These are phyloP conservation scores for Fusarium paranaense DNA, from an alignment of 2,329 filamentous ascomycete species.

Conservation along the genomic window DNA sequence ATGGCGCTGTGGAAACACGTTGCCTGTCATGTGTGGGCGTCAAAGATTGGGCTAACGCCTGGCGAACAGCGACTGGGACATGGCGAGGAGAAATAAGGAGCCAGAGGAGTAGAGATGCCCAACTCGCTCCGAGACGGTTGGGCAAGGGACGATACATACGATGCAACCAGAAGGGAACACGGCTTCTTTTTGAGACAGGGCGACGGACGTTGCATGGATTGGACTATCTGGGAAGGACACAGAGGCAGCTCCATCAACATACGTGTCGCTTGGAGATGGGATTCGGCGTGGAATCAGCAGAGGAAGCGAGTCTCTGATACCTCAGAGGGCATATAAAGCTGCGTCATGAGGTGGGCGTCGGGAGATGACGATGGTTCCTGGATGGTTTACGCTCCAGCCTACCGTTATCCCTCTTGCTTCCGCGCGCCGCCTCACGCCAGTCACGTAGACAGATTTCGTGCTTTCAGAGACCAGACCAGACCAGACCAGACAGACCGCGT, in stretches of 20 bases:
- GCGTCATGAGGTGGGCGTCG: slow-evolving; percentile 29
- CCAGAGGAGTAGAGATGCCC: slow-evolving; percentile 40
- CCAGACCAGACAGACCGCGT: slow-evolving; percentile 10
- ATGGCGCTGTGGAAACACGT: slow-evolving; percentile 41
- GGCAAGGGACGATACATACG: slow-evolving; percentile 24
- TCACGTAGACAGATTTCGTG: slow-evolving; percentile 29
- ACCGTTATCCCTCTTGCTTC: slow-evolving; percentile 21
- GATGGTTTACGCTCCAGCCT: slow-evolving; percentile 25
- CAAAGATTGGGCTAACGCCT: slow-evolving; percentile 23
- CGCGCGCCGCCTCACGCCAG: slow-evolving; percentile 19
- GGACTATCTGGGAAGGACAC: background rate
- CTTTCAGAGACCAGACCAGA: slow-evolving; percentile 5
- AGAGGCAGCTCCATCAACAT: slow-evolving; percentile 32
- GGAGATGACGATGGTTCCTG: slow-evolving; percentile 32
- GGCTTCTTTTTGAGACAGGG: slow-evolving; percentile 25
- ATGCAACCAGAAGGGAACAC: slow-evolving; percentile 33
- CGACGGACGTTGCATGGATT: slow-evolving; percentile 11
- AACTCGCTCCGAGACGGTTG: slow-evolving; percentile 34
- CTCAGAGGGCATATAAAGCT: slow-evolving; percentile 42
- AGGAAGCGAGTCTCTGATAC: slow-evolving; percentile 40
- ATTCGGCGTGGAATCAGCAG: slow-evolving; percentile 29
- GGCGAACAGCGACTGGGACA: slow-evolving; percentile 25
- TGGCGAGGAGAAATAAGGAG: slow-evolving; percentile 30
- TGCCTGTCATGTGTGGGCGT: slow-evolving; percentile 40
- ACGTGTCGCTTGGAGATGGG: slow-evolving; percentile 43